These are phyloP conservation scores for Zygoascus bituminiphila DNA, from an alignment of 805 yeast genomes.

Conservation along the genomic window DNA sequence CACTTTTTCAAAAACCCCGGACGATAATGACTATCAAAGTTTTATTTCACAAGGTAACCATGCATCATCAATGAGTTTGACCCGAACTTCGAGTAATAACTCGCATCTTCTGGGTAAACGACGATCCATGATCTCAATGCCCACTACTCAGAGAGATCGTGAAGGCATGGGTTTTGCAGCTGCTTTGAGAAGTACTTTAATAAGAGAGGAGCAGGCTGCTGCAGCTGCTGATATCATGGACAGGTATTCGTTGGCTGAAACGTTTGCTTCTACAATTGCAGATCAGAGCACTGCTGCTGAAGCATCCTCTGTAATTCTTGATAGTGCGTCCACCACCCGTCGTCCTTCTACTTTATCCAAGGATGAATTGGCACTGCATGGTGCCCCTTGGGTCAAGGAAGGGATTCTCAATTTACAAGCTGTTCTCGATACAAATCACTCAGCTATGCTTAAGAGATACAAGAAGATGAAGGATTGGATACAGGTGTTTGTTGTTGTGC, in stretches of 20 bases:
- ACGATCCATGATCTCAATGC: not conserved
- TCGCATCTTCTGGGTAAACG: not conserved
- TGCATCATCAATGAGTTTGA: too few species aligned
- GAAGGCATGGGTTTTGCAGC: conserved; percentile 23
- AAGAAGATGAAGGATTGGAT: conserved; percentile 30
- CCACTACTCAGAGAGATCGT: not conserved
- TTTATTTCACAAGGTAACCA: conserved; percentile 5
- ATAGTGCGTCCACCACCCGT: not conserved
- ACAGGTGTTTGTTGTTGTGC: conserved; percentile 53
- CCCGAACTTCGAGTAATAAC: not conserved
- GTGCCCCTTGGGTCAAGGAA: conserved; percentile 73
- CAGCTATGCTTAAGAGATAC: conserved; percentile 10
- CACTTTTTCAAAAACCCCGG: conserved; percentile 10
- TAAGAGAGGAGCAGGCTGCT: conserved; percentile 18
- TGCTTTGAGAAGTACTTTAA: conserved; percentile 19
- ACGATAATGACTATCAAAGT: conserved; percentile 17
- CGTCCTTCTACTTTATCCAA: not conserved
- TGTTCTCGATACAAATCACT: conserved; percentile 21
- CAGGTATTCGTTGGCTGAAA: not conserved
- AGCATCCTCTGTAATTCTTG: not conserved
- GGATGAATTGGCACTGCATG: conserved; percentile 47
- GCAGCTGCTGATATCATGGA: not conserved
- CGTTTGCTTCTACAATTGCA: not conserved
- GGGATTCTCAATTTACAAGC: conserved; percentile 40
- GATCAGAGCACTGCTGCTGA: not conserved